Base-by-base conservation (phyloP, 2,329 filamentous ascomycete species). In the Xylariaceae sp. region DNA sequence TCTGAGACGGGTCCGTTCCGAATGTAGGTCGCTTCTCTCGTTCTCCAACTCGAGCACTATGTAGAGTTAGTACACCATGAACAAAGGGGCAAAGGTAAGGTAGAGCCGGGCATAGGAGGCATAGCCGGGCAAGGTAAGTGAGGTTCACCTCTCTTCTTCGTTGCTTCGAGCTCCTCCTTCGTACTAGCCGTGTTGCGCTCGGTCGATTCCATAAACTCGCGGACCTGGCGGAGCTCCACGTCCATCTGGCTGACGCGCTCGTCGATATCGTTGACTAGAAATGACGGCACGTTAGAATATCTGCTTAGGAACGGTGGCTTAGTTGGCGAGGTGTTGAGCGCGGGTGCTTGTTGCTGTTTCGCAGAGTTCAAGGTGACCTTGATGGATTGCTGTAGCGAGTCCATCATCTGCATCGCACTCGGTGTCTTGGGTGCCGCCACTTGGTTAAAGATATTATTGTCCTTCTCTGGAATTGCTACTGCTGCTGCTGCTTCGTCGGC, bases 241-340 rank as follows among this genome's bases (percentile, higher is more conserved):
- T 96, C 90, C 75, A 97, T 87, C 61, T 86, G 82, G 63, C 87
- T 86, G 66, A 97, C 82, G 64, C 88, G 85, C 62, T 84, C 84
- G 67, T 92, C 87, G 66, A 92, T 85, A 72, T 97, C 91, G 82
- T 88, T 93, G 69, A 83, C 88, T 90, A 82, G 64, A 74, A 78
- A 83, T 39, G 72, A 74, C 68, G 77, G 80, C 65, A 82, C 76
- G 81, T 90, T 88, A 86, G 92, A 90, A 79, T 87, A 77, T 77
- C 86, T 88, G 66, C 82, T 87, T 69, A 93, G 78, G 78, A 82
- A 92, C 1, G 72, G 68, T 11, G 72, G 73, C 65, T 82, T 81
- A 42, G 66, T 74, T 61, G 77, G 78, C 69, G 76, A 80, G 59
- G 71, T 71, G 65, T 73, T 72, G 68, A 77, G 74, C 64, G 77